Percentiles rank a stretch among this genome's conserved stretches.
Evolutionary conservation across 1,284 basidiomycete genomes (phyloP).

Genomic region (Ceratobasidium sp.): DNA sequence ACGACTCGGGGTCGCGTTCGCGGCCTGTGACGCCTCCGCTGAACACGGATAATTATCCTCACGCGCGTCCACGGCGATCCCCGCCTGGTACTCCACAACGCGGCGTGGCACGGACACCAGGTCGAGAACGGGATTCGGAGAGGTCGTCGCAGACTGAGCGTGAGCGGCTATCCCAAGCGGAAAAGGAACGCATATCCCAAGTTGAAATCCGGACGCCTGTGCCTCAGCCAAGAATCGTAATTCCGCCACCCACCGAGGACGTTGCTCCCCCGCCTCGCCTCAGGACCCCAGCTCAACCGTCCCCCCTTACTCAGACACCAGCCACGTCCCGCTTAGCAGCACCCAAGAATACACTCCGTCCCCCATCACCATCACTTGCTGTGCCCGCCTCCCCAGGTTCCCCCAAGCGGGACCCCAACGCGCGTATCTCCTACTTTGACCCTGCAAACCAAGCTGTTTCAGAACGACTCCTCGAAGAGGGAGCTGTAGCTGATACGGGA

Average conservation of each 20-base stretch:
- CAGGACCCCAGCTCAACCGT: conserved; percentile 10
- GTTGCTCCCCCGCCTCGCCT: conserved; percentile 15
- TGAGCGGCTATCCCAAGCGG: conserved; percentile 24
- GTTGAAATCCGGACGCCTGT: conserved; percentile 6
- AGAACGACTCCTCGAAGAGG: conserved; percentile 74
- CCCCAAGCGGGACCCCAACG: conserved; percentile 69
- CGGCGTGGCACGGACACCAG: background rate
- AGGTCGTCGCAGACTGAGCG: conserved; percentile 29
- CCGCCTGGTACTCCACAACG: conserved; percentile 20
- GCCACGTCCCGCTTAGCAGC: conserved; percentile 7
- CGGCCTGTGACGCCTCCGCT: conserved; percentile 22
- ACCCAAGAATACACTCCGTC: conserved; percentile 27
- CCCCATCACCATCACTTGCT: conserved; percentile 34
- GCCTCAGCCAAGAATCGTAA: conserved; percentile 26
- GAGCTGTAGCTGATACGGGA: conserved; percentile 72
- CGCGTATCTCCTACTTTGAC: conserved; percentile 83
- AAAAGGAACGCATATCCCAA: conserved; percentile 33
- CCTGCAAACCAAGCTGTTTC: conserved; percentile 76
- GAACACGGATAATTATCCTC: conserved; percentile 19
- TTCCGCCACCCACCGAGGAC: conserved; percentile 14
- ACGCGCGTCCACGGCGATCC: conserved; percentile 28
- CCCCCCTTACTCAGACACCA: conserved; percentile 14
- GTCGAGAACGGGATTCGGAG: conserved; percentile 21
- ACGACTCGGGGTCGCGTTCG: conserved; percentile 35
- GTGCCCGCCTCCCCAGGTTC: conserved; percentile 34